Base-by-base conservation (phyloP, 2,329 filamentous ascomycete genomes). In the Colletotrichum caudatum region DNA sequence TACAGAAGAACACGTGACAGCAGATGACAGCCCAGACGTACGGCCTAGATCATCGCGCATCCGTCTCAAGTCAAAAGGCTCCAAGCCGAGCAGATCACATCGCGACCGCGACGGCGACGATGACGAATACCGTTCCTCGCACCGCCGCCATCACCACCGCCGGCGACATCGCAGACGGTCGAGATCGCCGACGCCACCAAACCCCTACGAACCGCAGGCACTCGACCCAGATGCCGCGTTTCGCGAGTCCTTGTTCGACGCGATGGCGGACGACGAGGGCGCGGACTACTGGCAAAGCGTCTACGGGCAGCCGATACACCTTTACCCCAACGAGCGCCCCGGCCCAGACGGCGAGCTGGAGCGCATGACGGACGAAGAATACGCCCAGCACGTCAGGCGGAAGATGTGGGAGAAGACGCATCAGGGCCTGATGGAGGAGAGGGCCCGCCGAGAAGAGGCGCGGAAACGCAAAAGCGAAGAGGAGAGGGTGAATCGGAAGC, bases 391-490 rank as follows among this genome's bases (percentile, higher is more conserved):
- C 80, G 95, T 99, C 50, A 90, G 95, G 23, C 88, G 88, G 64
- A 91, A 91, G 81, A 98, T 99, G 96, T 99, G 94, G 92, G 95
- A 98, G 85, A 94, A 94, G 83, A 97, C 93, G 64, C 91, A 97
- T 78, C 92, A 95, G 74, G 93, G 95, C 29, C 83, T 97, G 64
- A 80, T 95, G 0, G 93, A 96, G 76, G 94, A 96, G 80, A 88
- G 92, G 68, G 90, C 90, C 66, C 83, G 87, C 56, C 84, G 89
- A 66, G 87, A 90, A 75, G 86, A 84, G 76, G 86, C 86, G 79
- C 82, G 82, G 71, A 78, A 83, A 74, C 85, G 85, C 73, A 86
- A 85, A 73, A 81, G 83, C 67, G 85, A 88, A 74, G 86, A 85
- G 74, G 86, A 88, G 76, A 81, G 79, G 65, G 83, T 84, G 66